Evolutionary conservation across 306 rosid species (phyloP).

Genomic region (Trifolium fragiferum): DNA sequence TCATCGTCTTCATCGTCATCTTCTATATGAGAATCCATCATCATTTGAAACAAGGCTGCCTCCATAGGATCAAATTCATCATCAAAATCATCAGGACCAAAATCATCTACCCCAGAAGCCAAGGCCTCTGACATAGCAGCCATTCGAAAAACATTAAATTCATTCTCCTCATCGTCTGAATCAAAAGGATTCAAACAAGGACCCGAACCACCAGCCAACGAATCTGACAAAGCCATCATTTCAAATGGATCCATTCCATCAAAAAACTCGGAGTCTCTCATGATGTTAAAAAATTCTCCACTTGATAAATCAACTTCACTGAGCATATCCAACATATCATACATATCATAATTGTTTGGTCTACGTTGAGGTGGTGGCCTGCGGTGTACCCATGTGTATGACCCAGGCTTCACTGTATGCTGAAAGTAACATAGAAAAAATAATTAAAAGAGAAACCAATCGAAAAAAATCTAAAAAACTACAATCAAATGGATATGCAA

Average conservation of each 20-base stretch:
- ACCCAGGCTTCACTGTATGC: conserved; percentile 57
- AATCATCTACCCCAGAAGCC: conserved; percentile 32
- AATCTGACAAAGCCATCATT: conserved; percentile 45
- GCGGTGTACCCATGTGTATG: conserved; percentile 46
- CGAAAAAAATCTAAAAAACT: conserved; percentile 6
- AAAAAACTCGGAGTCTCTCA: conserved; percentile 30
- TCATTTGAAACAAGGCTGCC: conserved; percentile 47
- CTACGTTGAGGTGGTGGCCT: conserved; percentile 50
- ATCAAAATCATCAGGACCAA: conserved; percentile 40
- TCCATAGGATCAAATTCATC: conserved; percentile 45
- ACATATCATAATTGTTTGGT: conserved; percentile 29
- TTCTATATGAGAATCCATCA: conserved; percentile 48
- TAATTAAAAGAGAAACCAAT: conserved; percentile 29
- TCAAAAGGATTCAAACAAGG: conserved; percentile 43
- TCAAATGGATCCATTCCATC: conserved; percentile 45
- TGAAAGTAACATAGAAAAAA: conserved; percentile 42
- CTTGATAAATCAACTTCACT: conserved; percentile 43
- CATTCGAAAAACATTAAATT: conserved; percentile 36
- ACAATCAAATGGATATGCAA: not conserved
- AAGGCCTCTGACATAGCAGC: conserved; percentile 41
- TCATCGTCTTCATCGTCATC: not conserved
- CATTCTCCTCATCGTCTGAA: conserved; percentile 38
- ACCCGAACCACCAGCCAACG: conserved; percentile 40
- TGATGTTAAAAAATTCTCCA: conserved; percentile 45
- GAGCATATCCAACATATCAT: conserved; percentile 48